Percentiles rank a stretch among this genome's conserved stretches.
These are phyloP conservation scores for Pleomassaria siparia DNA, from an alignment of 2,329 filamentous ascomycete genomes.

Conservation along the genomic window DNA sequence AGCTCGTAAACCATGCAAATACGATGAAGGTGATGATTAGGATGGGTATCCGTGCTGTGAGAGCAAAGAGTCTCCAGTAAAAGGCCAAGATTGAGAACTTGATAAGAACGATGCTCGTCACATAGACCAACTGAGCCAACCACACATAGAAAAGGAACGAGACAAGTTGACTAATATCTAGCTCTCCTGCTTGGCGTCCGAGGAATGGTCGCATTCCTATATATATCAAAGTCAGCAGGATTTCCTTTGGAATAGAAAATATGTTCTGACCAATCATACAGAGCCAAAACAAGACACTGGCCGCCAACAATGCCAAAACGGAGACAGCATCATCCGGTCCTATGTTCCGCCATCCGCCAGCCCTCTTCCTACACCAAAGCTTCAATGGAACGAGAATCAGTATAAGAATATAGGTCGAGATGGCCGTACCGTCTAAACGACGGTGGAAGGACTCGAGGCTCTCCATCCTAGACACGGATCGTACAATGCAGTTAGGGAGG, in stretches of 20 bases:
- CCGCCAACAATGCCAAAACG: conserved; percentile 16
- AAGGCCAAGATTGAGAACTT: conserved; percentile 29
- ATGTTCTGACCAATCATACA: conserved; percentile 21
- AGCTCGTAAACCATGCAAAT: conserved; percentile 20
- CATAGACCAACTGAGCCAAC: conserved; percentile 23
- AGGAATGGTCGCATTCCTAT: conserved; percentile 19
- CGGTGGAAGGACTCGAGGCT: conserved; percentile 12
- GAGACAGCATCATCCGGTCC: conserved; percentile 22
- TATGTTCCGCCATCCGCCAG: conserved; percentile 24
- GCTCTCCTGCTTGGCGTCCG: conserved; percentile 15
- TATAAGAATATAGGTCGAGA: conserved; percentile 22
- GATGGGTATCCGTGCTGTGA: conserved; percentile 15
- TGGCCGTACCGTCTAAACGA: conserved; percentile 23
- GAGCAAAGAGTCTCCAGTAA: conserved; percentile 28
- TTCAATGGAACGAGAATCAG: conserved; percentile 27
- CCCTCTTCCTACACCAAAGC: conserved; percentile 21
- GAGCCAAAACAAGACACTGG: conserved; percentile 20
- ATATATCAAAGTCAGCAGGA: neutral
- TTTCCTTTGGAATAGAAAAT: neutral
- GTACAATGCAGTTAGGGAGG: neutral
- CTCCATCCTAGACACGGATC: neutral
- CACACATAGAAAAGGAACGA: conserved; percentile 20
- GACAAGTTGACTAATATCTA: conserved; percentile 9
- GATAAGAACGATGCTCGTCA: conserved; percentile 14
- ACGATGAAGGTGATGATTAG: conserved; percentile 13